phyloP scores from a whole-genome alignment of 2,329 filamentous ascomycete species.

The Colletotrichum incanum region DNA sequence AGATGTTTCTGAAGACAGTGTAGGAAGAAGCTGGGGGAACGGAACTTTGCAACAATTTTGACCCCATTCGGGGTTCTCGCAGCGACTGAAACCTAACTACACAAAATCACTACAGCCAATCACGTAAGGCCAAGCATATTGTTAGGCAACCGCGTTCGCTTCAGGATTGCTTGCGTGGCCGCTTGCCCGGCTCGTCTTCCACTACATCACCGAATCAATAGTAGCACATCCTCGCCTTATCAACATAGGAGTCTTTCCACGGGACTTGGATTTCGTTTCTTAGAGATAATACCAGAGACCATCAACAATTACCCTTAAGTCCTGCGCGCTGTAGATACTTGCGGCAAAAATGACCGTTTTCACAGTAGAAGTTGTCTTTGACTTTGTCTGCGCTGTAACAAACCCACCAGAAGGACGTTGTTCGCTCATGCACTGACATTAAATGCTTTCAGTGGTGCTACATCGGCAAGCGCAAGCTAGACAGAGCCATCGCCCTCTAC shows the following conservation, averaged over 20 bases:
- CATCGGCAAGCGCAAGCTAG: conserved; percentile 56
- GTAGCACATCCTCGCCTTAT: neutral
- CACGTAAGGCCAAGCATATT: neutral
- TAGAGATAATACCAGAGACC: no score
- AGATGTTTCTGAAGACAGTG: neutral
- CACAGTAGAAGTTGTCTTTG: conserved; percentile 49
- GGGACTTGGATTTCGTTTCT: neutral
- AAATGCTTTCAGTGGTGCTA: conserved; percentile 53
- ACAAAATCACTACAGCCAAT: neutral
- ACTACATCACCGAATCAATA: neutral
- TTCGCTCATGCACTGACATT: neutral
- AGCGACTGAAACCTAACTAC: neutral
- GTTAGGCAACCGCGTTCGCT: neutral
- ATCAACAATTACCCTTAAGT: no score
- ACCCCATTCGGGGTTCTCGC: neutral
- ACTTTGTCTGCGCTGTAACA: conserved; percentile 52
- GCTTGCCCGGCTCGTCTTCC: neutral
- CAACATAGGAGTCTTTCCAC: neutral
- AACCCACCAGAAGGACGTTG: neutral
- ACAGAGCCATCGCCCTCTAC: conserved; percentile 56
- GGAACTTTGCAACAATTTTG: neutral
- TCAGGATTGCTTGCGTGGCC: neutral
- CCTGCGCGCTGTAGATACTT: neutral
- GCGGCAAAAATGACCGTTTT: conserved; percentile 43
- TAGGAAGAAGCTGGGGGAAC: neutral